Base-by-base conservation (phyloP, 257 asterid species). In the Scutellaria galericulata region DNA sequence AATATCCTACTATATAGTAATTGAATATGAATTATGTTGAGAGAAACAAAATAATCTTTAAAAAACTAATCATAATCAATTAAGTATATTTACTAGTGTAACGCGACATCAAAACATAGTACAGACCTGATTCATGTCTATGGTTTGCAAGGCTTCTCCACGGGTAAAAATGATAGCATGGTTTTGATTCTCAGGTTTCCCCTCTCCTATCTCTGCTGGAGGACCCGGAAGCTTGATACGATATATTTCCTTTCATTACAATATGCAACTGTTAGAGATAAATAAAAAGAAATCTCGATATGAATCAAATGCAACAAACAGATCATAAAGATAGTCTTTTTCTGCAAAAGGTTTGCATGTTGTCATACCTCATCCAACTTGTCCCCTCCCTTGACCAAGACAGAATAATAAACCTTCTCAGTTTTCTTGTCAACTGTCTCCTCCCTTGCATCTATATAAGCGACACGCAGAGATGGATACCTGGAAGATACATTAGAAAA, bases 121-220 rank as follows among this genome's bases (percentile, higher is more conserved):
- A 65, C 72, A 12, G 64, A 91, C 99, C 93, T 95, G 99, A 90
- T 95, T 95, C 99, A 92, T 95, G 89, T 95, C 99, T 80, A 95
- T 95, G 81, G 99, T 87, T 82, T 95, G 99, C 88, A 95, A 79
- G 79, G 99, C 99, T 84, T 95, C 99, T 82, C 98, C 98, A 15
- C 99, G 98, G 72, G 99, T 95, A 76, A 95, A 95, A 75, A 95
- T 79, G 76, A 95, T 90, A 22, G 99, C 99, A 82, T 95, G 99
- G 79, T 95, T 95, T 81, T 95, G 99, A 85, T 95, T 95, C 80
- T 95, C 99, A 20, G 99, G 99, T 69, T 95, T 95, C 61, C 99
- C 99, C 84, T 95, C 98, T 77, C 99, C 99, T 68, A 95, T 88
- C 80, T 66, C 82, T 42, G 90, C 85, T 56, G 99, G 98, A 72